Evolutionary conservation across 169 alveolate species (phyloP), one percentile per base, ranked within the genome.

Genomic region (Plasmodium coatneyi): DNA sequence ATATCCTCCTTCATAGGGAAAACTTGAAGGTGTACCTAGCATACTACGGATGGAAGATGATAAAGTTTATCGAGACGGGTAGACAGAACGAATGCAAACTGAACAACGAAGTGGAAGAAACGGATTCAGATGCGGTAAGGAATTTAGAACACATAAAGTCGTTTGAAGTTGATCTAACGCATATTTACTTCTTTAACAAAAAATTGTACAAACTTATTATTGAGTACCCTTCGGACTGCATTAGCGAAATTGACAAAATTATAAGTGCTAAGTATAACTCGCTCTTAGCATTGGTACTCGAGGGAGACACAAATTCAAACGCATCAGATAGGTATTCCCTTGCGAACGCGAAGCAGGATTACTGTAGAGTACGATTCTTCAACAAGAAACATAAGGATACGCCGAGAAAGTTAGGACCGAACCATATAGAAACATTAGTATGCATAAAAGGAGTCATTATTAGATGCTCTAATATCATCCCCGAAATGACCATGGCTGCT

Each of bases 401-500:
- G 16, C 96, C 97, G 2, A 81, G 97, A 86, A 93, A 94, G 71
- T 83, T 97, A 28, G 97, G 97, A 56, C 98, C 98, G 14, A 86
- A 90, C 19, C 97, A 96, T 71, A 96, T 96, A 56, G 97, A 96
- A 93, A 95, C 97, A 30, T 90, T 99, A 60, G 98, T 99, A 5
- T 97, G 99, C n/a, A 96, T 99, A n/a, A 96, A 97, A 74, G 99
- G 99, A 46, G 98, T 98, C 12, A 99, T 99, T 3, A 98, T 98
- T 49, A 97, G 99, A 81, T 97, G 98, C 60, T 97, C 99, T 10
- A 99, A 98, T 86, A 96, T 99, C 28, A 96, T 98, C 46, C 99
- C 99, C 6, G 99, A 99, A 96, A 99, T 99, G 99, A 98, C 99
- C 36, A 98, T 97, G 96, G 99, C 99, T 1, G 98, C 98, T 30